Evolutionary conservation across 164 flowering plant genomes (phyloP).

Genomic region (Santalum album): DNA sequence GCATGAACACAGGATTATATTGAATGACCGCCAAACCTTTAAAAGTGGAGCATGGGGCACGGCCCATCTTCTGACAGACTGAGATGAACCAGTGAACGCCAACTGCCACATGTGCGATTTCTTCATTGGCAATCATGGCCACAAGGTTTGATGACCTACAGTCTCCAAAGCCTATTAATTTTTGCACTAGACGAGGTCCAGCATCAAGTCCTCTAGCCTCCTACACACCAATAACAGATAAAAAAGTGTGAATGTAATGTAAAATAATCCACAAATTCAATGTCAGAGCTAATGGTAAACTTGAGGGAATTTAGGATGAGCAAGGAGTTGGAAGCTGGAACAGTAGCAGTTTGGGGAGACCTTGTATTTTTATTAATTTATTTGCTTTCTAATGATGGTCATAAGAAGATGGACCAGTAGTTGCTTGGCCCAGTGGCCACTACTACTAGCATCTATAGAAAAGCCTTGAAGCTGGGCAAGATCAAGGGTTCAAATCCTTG

Average conservation of each 20-base stretch:
- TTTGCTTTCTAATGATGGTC: too few species aligned
- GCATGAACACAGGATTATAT: neutral
- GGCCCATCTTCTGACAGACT: constrained; percentile 65
- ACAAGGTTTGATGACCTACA: constrained; percentile 63
- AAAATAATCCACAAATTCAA: too few species aligned
- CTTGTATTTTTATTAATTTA: too few species aligned
- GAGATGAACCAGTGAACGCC: constrained; percentile 83
- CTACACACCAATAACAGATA: constrained; percentile 21
- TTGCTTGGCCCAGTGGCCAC: too few species aligned
- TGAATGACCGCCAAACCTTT: constrained; percentile 35
- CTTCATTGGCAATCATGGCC: constrained; percentile 83
- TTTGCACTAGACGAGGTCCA: constrained; percentile 84
- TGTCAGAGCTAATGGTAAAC: too few species aligned
- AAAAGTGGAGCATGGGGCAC: constrained; percentile 64
- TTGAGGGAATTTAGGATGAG: too few species aligned
- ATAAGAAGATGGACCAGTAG: too few species aligned
- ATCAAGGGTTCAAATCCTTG: too few species aligned
- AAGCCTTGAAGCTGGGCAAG: too few species aligned
- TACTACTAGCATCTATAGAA: too few species aligned
- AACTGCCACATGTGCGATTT: constrained; percentile 94
- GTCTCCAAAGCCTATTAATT: constrained; percentile 87
- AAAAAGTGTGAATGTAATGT: neutral
- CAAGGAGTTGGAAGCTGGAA: too few species aligned
- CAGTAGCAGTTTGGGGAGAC: too few species aligned
- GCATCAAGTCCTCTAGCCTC: constrained; percentile 99